phyloP scores from a whole-genome alignment of 352 stramenopile genomes.

The Phytophthora podocarpi region DNA sequence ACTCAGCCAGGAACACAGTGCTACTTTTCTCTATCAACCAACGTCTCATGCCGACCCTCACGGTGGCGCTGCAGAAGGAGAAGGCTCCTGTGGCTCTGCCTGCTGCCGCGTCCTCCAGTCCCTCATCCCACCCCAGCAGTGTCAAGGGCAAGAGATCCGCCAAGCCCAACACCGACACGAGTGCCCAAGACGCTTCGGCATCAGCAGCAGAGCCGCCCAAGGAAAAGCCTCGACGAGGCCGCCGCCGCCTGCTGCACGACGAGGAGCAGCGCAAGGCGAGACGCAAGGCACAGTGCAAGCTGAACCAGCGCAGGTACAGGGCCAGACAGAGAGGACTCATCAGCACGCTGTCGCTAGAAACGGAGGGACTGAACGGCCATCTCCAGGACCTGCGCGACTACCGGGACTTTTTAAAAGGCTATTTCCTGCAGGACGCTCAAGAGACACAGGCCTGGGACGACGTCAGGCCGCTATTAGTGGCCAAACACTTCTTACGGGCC shows the following conservation, averaged over 20 bases:
- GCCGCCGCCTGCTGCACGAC: slow-evolving; percentile 61
- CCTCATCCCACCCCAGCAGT: not conserved
- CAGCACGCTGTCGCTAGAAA: slow-evolving; percentile 62
- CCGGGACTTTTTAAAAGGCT: slow-evolving; percentile 48
- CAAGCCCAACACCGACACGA: not conserved
- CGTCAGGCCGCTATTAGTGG: slow-evolving; percentile 40
- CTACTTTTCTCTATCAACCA: too few species aligned
- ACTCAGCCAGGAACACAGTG: too few species aligned
- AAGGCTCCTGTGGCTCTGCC: slow-evolving; percentile 2
- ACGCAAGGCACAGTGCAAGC: slow-evolving; percentile 75
- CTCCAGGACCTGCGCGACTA: slow-evolving; percentile 57
- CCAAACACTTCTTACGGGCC: slow-evolving; percentile 52
- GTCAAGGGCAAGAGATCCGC: slow-evolving; percentile 2
- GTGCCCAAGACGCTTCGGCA: not conserved
- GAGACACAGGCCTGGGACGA: slow-evolving; percentile 18
- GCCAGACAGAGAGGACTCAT: slow-evolving; percentile 67
- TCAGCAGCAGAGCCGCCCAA: slow-evolving; percentile 1
- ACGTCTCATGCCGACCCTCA: slow-evolving; percentile 33
- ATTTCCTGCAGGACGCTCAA: slow-evolving; percentile 20
- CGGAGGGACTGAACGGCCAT: slow-evolving; percentile 48
- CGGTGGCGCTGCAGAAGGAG: slow-evolving; percentile 18
- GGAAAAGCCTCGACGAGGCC: slow-evolving; percentile 40
- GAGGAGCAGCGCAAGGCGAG: slow-evolving; percentile 63
- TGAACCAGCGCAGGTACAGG: slow-evolving; percentile 77
- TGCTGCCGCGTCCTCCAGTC: too few species aligned